phyloP scores from a whole-genome alignment of 257 asterid species.

The Anisodus tanguticus region DNA sequence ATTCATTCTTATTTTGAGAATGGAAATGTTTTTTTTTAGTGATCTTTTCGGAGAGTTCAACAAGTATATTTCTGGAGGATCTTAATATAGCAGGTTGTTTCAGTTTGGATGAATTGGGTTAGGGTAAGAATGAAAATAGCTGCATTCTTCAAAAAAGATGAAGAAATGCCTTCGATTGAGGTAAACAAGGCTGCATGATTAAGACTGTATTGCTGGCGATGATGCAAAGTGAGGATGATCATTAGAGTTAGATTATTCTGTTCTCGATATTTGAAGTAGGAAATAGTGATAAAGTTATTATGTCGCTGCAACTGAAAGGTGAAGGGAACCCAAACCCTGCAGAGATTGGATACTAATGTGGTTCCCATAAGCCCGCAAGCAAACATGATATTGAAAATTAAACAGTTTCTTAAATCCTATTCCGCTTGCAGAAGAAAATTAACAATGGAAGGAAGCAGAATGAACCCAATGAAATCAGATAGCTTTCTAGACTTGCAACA shows the following conservation, averaged over 20 bases:
- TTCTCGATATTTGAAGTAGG: conserved; percentile 2
- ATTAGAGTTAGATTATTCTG: neutral
- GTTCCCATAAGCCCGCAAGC: neutral
- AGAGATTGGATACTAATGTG: neutral
- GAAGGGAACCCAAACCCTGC: neutral
- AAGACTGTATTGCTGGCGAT: neutral
- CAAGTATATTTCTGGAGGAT: neutral
- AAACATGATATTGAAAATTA: neutral
- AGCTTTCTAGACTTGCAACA: neutral
- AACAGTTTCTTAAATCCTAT: neutral
- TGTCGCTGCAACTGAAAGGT: conserved; percentile 11
- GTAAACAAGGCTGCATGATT: neutral
- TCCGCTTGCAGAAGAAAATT: neutral
- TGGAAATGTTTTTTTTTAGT: neutral
- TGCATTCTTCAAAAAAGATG: neutral
- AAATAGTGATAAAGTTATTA: neutral
- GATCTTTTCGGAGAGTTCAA: neutral
- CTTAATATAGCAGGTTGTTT: neutral
- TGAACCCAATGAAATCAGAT: neutral
- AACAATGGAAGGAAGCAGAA: neutral
- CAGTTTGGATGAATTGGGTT: conserved; percentile 10
- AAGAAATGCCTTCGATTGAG: neutral
- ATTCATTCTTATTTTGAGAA: neutral
- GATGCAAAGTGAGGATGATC: neutral
- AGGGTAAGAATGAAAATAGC: neutral